These are phyloP conservation scores for Curvularia hawaiiensis DNA, from an alignment of 2,329 filamentous ascomycete genomes.

Conservation along the genomic window DNA sequence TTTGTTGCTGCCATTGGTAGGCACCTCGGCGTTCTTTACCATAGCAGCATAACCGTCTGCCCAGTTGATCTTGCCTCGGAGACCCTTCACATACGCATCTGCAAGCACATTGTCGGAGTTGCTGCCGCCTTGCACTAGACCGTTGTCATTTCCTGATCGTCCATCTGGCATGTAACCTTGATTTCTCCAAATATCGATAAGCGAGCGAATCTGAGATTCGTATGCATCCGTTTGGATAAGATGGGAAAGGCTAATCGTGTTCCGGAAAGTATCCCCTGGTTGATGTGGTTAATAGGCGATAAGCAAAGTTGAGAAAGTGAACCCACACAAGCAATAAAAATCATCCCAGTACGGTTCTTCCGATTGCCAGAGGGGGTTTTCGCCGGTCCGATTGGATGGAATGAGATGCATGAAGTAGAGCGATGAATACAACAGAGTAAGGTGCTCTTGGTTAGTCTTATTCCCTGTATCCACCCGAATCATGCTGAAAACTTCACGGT, in stretches of 20 bases:
- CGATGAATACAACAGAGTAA: conserved; percentile 68
- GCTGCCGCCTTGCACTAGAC: conserved; percentile 69
- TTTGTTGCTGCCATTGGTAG: conserved; percentile 63
- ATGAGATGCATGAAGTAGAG: conserved; percentile 72
- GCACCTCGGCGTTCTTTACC: conserved; percentile 68
- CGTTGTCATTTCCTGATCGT: conserved; percentile 70
- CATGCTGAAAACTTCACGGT: conserved; percentile 61
- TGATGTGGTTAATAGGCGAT: conserved; percentile 54
- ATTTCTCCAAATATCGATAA: conserved; percentile 70
- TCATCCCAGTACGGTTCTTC: conserved; percentile 73
- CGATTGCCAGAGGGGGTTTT: conserved; percentile 70
- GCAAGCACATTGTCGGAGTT: conserved; percentile 74
- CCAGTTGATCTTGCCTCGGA: conserved; percentile 68
- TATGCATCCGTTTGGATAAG: conserved; percentile 67
- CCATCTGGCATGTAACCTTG: conserved; percentile 69
- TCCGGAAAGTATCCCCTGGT: conserved; percentile 66
- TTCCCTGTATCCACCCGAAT: conserved; percentile 52
- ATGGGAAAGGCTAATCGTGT: conserved; percentile 62
- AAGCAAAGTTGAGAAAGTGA: conserved; percentile 35
- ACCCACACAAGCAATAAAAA: conserved; percentile 65
- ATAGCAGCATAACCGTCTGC: conserved; percentile 70
- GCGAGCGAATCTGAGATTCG: conserved; percentile 67
- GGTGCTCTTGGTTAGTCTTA: conserved; percentile 55
- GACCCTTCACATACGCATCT: conserved; percentile 72
- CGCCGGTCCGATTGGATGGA: conserved; percentile 72